Conservation (phyloP, 2,329 filamentous ascomycete species). For the Penicillium sp. region DNA sequence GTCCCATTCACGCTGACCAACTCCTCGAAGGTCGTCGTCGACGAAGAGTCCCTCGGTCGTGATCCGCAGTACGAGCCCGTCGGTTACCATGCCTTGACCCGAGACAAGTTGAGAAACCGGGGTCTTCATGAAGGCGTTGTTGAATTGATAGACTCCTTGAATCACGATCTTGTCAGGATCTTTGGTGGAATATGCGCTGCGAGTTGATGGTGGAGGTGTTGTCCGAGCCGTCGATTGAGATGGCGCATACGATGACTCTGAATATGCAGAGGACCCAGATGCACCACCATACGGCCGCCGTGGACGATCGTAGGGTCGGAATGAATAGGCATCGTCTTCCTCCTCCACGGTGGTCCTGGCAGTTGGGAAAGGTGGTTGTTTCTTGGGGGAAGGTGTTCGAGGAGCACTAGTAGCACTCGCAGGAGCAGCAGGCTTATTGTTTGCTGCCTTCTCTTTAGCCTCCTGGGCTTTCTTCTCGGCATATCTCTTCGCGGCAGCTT, state of each 20-base stretch:
- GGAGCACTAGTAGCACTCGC: slow-evolving; percentile 32
- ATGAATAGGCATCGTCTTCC: slow-evolving; percentile 69
- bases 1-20: slow-evolving; percentile 97
- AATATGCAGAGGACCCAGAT: slow-evolving; percentile 70
- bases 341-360: slow-evolving; percentile 51
- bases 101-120: slow-evolving; percentile 87
- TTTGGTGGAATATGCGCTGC: slow-evolving; percentile 78
- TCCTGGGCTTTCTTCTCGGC: slow-evolving; percentile 40
- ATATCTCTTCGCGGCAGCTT: slow-evolving; percentile 40
- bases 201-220: slow-evolving; percentile 75
- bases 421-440: slow-evolving; percentile 30
- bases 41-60: slow-evolving; percentile 95
- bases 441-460: slow-evolving; percentile 28
- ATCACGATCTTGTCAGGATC: slow-evolving; percentile 97
- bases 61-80: slow-evolving; percentile 87
- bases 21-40: slow-evolving; percentile 87
- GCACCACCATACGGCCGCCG: slow-evolving; percentile 59
- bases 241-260: slow-evolving; percentile 82
- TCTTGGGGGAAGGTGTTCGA: slow-evolving; percentile 42
- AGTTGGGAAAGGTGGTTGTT: slow-evolving; percentile 34
- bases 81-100: slow-evolving; percentile 79
- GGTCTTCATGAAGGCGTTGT: slow-evolving; percentile 83
- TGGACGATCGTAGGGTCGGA: slow-evolving; percentile 72
- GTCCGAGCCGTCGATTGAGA: slow-evolving; percentile 82
- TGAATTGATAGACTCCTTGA: slow-evolving; percentile 88